Conservation (phyloP, 208 protist species). For the Acanthamoeba divionensis region DNA sequence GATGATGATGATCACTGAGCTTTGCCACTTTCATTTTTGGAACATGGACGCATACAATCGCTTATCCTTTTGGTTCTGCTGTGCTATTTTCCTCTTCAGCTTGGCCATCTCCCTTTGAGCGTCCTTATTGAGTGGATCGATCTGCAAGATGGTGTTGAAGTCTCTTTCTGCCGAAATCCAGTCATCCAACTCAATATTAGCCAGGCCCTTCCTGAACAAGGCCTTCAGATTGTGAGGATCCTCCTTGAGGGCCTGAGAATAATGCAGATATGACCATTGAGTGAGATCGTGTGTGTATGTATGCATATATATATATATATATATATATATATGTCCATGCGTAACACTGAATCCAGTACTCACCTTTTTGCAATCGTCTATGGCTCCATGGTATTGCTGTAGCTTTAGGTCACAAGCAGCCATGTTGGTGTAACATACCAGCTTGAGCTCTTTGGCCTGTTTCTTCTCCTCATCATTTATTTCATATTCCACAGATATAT, state of each 20-base stretch:
- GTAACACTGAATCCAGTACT: too few species aligned
- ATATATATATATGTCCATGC: too few species aligned
- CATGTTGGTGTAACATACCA: slow-evolving; percentile 31
- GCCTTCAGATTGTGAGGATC: slow-evolving; percentile 50
- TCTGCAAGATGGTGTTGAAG: background rate
- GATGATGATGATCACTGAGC: too few species aligned
- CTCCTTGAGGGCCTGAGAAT: slow-evolving; percentile 50
- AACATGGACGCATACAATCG: background rate
- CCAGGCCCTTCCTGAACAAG: slow-evolving; percentile 51
- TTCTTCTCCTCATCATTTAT: slow-evolving; percentile 49
- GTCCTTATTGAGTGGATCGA: slow-evolving; percentile 47
- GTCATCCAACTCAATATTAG: background rate
- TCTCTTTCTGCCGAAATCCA: background rate
- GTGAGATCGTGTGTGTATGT: too few species aligned
- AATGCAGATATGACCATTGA: too few species aligned
- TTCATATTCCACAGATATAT: too few species aligned
- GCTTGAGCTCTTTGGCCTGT: slow-evolving; percentile 24
- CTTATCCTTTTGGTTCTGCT: slow-evolving; percentile 54
- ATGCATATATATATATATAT: too few species aligned
- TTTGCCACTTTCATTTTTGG: too few species aligned
- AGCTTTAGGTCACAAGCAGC: slow-evolving; percentile 56
- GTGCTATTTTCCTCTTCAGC: slow-evolving; percentile 39
- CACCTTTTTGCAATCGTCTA: slow-evolving; percentile 43
- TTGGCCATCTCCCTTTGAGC: background rate
- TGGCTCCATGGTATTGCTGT: background rate